These are phyloP conservation scores for Conticribra weissflogii DNA, from an alignment of 108 stramenopile genomes.

Conservation along the genomic window DNA sequence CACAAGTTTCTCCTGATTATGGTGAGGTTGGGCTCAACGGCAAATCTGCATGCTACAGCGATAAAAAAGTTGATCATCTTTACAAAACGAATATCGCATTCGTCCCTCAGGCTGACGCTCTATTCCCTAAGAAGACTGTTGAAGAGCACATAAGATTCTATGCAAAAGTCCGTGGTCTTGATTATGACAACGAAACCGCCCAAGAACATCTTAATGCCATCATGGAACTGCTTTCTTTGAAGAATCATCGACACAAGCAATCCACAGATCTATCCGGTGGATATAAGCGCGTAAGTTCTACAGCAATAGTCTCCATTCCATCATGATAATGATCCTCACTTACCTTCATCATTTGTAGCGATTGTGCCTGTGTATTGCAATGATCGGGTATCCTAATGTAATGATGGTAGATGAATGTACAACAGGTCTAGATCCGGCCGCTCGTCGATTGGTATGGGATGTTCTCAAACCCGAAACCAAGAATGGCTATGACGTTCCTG, in stretches of 20 bases:
- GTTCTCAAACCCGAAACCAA: constrained; percentile 50
- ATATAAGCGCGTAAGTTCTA: too few species aligned
- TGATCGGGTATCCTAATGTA: constrained; percentile 50
- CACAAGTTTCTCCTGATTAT: constrained; percentile 38
- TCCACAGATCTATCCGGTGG: constrained; percentile 31
- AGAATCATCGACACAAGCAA: constrained; percentile 26
- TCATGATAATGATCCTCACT: too few species aligned
- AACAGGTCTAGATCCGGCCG: constrained; percentile 70
- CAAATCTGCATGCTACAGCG: neutral
- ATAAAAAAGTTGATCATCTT: constrained; percentile 11
- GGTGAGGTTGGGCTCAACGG: constrained; percentile 42
- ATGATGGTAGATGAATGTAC: constrained; percentile 65
- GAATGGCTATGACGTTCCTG: constrained; percentile 59
- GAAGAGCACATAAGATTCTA: constrained; percentile 66
- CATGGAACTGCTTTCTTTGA: constrained; percentile 23
- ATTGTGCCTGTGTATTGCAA: constrained; percentile 26
- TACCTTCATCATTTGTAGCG: too few species aligned
- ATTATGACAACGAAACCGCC: constrained; percentile 32
- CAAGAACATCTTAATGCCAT: constrained; percentile 40
- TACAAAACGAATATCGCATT: constrained; percentile 45
- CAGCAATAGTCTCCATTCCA: too few species aligned
- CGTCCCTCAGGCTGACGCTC: constrained; percentile 68
- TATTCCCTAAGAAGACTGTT: constrained; percentile 61
- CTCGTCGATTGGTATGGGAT: constrained; percentile 59
- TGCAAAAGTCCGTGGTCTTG: constrained; percentile 48